phyloP scores from a whole-genome alignment of 495 filamentous ascomycete species.

The Aspergillus ellipticus region DNA sequence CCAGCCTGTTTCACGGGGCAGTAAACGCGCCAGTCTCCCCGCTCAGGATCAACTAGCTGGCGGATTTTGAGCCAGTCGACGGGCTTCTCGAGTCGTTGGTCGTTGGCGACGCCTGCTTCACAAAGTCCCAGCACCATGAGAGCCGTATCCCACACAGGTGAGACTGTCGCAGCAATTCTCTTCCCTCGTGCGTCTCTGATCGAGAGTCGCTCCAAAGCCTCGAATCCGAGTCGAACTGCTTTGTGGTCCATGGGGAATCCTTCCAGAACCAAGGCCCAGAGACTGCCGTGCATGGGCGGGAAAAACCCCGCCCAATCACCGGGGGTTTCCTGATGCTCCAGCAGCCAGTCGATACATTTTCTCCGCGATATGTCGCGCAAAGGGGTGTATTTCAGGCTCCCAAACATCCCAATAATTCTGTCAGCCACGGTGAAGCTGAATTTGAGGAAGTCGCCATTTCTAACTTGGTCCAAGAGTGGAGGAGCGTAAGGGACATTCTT shows the following conservation, averaged over 20 bases:
- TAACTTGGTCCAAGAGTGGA: neutral
- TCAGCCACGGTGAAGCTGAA: neutral
- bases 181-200: slow-evolving; percentile 18
- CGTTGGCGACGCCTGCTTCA: slow-evolving; percentile 13
- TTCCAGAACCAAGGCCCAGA: slow-evolving; percentile 28
- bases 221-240: slow-evolving; percentile 14
- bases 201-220: slow-evolving; percentile 23
- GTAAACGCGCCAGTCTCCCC: slow-evolving; percentile 33
- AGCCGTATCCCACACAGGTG: slow-evolving; percentile 38
- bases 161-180: slow-evolving; percentile 23
- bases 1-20: slow-evolving; percentile 20
- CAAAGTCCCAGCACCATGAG: slow-evolving; percentile 32
- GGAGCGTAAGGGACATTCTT: slow-evolving; percentile 21
- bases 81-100: slow-evolving; percentile 6
- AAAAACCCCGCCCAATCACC: slow-evolving; percentile 33
- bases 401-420: neutral
- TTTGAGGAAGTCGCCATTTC: too few species aligned
- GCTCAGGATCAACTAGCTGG: slow-evolving; percentile 22
- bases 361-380: slow-evolving; percentile 13
- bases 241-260: slow-evolving; percentile 20
- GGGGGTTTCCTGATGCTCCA: slow-evolving; percentile 27
- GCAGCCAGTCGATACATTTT: slow-evolving; percentile 26
- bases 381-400: neutral
- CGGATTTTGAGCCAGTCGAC: slow-evolving; percentile 22
- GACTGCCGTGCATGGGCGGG: slow-evolving; percentile 27